Base-by-base conservation (phyloP, 306 rosid genomes). In the Spatholobus suberectus region DNA sequence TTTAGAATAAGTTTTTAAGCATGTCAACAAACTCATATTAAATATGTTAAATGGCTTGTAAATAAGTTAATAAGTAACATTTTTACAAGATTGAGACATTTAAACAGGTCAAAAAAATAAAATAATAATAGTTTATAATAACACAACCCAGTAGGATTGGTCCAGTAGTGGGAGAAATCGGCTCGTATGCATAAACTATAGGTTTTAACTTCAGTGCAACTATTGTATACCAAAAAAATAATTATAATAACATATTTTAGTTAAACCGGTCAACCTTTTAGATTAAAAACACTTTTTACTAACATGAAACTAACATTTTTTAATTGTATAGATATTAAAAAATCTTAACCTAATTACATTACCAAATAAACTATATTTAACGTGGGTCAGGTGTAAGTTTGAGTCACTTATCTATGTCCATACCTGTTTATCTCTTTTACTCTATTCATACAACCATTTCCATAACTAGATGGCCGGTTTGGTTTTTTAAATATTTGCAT, bases 391-490 rank as follows among this genome's bases (percentile, higher is more conserved):
- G 67, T 10, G 7, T 59, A 59, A 10, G 32, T 57, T 59, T 10
- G 37, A 59, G 69, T 4, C 20, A 27, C 70, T 63, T 29, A 7
- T 18, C 41, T 14, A 14, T 65, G 35, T 65, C 24, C 47, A 3
- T 15, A 65, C 46, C 41, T 65, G 4, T 3, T 65, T 17, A 65
- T 32, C 43, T 32, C 43, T 62, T 15, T 29, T 61, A 61, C 68
- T 26, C n/a, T 68, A 40, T 68, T 21, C 17, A 37, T 67, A 21
- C 70, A 43, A n/a, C 78, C n/a, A 40, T 54, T 81, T 72, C 75
- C 75, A 73, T 18, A 55, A 37, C 74, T 34, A n/a, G 32, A 70
- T 37, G 35, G 47, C 14, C 54, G 82, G 62, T 46, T 66, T 76
- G 58, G 75, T n/a, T 41, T 82, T 78, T 47, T n/a, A n/a, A n/a